A percentile compares a stretch with the other conserved stretches of the same genome.
Conservation (phyloP, 306 rosid genomes). For the Citrullus mucosospermus region DNA sequence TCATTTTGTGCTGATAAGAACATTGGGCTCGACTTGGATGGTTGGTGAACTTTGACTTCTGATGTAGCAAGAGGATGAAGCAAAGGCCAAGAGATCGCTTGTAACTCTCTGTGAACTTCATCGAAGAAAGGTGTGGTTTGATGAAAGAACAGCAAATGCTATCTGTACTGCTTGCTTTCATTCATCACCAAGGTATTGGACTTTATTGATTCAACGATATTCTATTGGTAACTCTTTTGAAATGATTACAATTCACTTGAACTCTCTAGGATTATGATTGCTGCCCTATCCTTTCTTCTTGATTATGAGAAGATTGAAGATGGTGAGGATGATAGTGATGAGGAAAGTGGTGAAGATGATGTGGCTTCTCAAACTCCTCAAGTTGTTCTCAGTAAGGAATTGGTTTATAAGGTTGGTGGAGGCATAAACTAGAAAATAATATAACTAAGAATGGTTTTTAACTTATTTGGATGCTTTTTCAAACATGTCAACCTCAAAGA, state of each 20-base stretch:
- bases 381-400: constrained; percentile 42
- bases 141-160: constrained; percentile 86
- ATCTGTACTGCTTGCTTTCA: constrained; percentile 71
- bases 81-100: constrained; percentile 55
- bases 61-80: constrained; percentile 66
- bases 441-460: not conserved
- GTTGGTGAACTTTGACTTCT: constrained; percentile 1
- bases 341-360: constrained; percentile 52
- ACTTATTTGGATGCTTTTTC: not conserved
- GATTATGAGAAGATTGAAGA: constrained; percentile 80
- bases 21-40: not conserved
- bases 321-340: constrained; percentile 57
- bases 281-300: constrained; percentile 60
- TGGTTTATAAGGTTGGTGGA: constrained; percentile 60
- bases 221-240: not conserved
- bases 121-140: constrained; percentile 65
- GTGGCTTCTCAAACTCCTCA: constrained; percentile 31
- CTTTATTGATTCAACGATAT: not conserved
- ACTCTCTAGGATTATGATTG: constrained; percentile 69
- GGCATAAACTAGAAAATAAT: not conserved
- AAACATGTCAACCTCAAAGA: not conserved
- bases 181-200: constrained; percentile 51
- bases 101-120: constrained; percentile 68
- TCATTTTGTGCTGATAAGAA: not conserved
- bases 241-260: not conserved